Percentiles rank a stretch among this genome's conserved stretches.
Conservation (phyloP, 306 rosid species). For the Purshia tridentata region DNA sequence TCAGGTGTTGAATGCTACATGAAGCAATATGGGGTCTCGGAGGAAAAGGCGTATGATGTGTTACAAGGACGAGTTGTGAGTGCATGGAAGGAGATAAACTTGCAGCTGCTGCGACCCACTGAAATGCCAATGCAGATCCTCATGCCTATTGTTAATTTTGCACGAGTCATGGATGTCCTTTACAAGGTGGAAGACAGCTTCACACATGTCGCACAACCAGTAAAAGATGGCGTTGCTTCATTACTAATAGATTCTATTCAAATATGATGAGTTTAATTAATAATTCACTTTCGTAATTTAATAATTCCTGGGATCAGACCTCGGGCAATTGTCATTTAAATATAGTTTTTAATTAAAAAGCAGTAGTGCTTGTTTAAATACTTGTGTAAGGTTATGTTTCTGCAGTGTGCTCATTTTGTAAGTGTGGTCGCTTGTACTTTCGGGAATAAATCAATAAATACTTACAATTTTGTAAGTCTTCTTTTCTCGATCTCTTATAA, state of each 20-base stretch:
- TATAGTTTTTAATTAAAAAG: no score
- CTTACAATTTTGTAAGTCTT: no score
- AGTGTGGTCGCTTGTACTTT: no score
- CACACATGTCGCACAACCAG: not conserved
- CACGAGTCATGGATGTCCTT: not conserved
- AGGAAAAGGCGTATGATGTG: not conserved
- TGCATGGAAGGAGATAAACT: conserved; percentile 18
- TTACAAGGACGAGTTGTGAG: not conserved
- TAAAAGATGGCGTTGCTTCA: not conserved
- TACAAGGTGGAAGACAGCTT: conserved; percentile 7
- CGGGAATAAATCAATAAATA: no score
- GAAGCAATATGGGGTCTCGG: conserved; percentile 8
- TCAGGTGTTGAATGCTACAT: conserved; percentile 6
- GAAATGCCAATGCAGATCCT: not conserved
- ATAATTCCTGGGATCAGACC: no score
- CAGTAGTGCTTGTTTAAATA: no score
- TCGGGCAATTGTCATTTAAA: no score
- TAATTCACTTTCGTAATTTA: no score
- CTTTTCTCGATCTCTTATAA: no score
- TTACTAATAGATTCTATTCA: not conserved
- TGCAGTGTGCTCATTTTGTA: no score
- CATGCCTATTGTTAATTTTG: not conserved
- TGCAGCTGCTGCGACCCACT: not conserved
- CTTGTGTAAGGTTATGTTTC: no score
- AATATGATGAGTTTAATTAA: not conserved